Conservation (phyloP, 441 rosid genomes). For the Mallotus repandus region DNA sequence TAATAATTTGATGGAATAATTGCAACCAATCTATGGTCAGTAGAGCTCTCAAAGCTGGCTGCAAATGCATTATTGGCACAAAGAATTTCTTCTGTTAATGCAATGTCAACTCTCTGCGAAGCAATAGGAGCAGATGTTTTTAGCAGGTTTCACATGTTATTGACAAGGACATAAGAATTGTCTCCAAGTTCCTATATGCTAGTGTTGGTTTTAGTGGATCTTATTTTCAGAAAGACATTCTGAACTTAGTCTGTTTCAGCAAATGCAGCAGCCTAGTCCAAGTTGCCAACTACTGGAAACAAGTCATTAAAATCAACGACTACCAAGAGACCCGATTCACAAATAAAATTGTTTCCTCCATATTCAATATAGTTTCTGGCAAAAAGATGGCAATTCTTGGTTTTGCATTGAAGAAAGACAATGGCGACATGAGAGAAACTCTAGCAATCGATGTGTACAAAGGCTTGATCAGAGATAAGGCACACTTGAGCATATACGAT, state of each 20-base stretch:
- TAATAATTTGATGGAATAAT: constrained; percentile 65
- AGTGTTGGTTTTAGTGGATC: constrained; percentile 93
- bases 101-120: no score
- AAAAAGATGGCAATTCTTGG: constrained; percentile 77
- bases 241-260: constrained; percentile 74
- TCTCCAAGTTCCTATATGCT: constrained; percentile 72
- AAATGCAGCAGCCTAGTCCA: constrained; percentile 84
- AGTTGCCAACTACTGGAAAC: no score
- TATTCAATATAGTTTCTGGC: constrained; percentile 53
- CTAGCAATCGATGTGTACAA: constrained; percentile 90
- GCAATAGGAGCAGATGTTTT: constrained; percentile 85
- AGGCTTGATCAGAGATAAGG: constrained; percentile 81
- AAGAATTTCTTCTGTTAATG: no score
- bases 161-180: constrained; percentile 73
- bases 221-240: constrained; percentile 82
- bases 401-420: constrained; percentile 87
- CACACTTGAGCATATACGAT: no score
- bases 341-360: no score
- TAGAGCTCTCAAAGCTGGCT: constrained; percentile 85
- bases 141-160: constrained; percentile 68
- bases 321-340: no score
- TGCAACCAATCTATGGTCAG: constrained; percentile 86
- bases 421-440: constrained; percentile 85
- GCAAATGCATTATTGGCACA: constrained; percentile 90
- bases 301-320: no score